Evolutionary conservation across 306 rosid genomes (phyloP).

Genomic region (Trifolium pratense): DNA sequence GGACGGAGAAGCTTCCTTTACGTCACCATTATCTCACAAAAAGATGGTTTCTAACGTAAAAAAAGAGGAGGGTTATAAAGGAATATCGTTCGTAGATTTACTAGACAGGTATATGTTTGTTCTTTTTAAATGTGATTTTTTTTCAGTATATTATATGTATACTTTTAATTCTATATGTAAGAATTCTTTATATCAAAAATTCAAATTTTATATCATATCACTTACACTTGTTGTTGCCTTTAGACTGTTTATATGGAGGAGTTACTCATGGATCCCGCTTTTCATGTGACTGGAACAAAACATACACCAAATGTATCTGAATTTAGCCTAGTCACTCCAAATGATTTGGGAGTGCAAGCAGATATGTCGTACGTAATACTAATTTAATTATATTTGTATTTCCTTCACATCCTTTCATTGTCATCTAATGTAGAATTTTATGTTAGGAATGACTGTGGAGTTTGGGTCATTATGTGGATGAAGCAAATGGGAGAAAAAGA

Average conservation of each 20-base stretch:
- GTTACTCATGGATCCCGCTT: neutral
- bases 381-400: neutral
- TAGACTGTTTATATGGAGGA: neutral
- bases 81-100: too few species aligned
- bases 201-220: too few species aligned
- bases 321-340: neutral
- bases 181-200: too few species aligned
- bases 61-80: too few species aligned
- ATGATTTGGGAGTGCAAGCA: neutral
- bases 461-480: neutral
- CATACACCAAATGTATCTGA: neutral
- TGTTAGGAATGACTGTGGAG: slow-evolving; percentile 4
- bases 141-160: too few species aligned
- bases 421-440: neutral
- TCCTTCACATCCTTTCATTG: neutral
- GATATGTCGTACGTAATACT: neutral
- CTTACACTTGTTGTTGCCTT: too few species aligned
- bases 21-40: too few species aligned
- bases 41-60: too few species aligned
- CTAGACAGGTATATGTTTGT: too few species aligned
- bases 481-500: neutral
- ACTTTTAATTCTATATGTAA: too few species aligned
- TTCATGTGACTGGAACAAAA: neutral
- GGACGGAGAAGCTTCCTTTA: too few species aligned
- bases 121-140: too few species aligned